Conservation (phyloP, 148 eudicot genomes). For the Cornus kousa region DNA sequence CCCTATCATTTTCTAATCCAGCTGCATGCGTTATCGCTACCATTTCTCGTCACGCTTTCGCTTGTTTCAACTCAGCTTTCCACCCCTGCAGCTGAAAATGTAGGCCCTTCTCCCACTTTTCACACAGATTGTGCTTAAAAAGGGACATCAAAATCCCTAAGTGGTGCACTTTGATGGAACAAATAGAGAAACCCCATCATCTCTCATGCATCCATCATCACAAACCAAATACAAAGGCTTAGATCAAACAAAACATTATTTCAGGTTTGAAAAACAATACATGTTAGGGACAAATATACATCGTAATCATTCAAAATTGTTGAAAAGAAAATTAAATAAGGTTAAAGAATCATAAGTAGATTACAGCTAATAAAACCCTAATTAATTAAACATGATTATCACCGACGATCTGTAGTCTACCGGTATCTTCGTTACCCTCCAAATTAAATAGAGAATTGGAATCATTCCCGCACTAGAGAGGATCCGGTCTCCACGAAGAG, state of each 20-base stretch:
- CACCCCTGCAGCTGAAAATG: background rate
- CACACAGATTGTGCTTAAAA: conserved; percentile 11
- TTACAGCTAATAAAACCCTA: background rate
- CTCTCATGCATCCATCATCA: background rate
- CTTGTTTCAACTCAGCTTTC: conserved; percentile 33
- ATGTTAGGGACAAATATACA: conserved; percentile 24
- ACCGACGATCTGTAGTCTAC: too few relatives aligned
- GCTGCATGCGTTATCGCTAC: conserved; percentile 19
- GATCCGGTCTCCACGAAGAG: too few relatives aligned
- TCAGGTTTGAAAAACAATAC: conserved; percentile 38
- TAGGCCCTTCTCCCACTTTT: background rate
- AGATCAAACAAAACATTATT: background rate
- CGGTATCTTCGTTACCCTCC: too few relatives aligned
- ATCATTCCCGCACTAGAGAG: too few relatives aligned
- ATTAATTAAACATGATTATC: too few relatives aligned
- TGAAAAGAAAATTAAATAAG: conserved; percentile 10
- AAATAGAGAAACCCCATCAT: conserved; percentile 8
- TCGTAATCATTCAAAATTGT: conserved; percentile 24
- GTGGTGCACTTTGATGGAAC: conserved; percentile 32
- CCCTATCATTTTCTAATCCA: conserved; percentile 18
- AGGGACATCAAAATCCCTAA: conserved; percentile 19
- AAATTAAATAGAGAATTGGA: too few relatives aligned
- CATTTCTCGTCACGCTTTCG: conserved; percentile 64
- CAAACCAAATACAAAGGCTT: background rate
- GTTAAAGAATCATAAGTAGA: background rate